Evolutionary conservation across 2,329 filamentous ascomycete genomes (phyloP).

Genomic region (Neophaeococcomyces mojaviensis): DNA sequence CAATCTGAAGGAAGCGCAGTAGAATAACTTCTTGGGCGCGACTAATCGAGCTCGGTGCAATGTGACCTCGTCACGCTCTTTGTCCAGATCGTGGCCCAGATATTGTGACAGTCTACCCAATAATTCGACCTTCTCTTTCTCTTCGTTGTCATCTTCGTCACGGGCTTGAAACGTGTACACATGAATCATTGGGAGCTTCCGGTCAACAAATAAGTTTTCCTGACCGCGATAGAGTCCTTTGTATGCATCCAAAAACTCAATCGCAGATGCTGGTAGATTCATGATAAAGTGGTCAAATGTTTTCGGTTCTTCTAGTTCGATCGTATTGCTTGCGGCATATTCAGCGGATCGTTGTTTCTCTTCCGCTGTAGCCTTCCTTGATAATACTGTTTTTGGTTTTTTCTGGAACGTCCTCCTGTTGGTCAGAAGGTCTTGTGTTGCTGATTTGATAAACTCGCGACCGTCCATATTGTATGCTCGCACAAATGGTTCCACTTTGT

Average conservation of each 20-base stretch:
- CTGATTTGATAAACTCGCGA: conserved; percentile 65
- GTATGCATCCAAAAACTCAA: conserved; percentile 72
- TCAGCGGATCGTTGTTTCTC: conserved; percentile 26
- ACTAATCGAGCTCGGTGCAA: conserved; percentile 71
- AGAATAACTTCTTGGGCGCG: conserved; percentile 91
- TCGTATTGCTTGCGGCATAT: neutral
- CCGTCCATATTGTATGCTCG: conserved; percentile 76
- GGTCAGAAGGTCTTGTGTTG: conserved; percentile 50
- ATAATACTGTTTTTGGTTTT: conserved; percentile 35
- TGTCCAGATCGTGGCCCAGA: conserved; percentile 47
- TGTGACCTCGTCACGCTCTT: conserved; percentile 36
- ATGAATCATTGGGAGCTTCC: conserved; percentile 71
- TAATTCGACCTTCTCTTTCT: conserved; percentile 52
- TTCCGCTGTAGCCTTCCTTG: conserved; percentile 19
- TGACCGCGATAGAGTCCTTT: conserved; percentile 71
- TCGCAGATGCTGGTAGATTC: conserved; percentile 88
- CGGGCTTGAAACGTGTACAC: conserved; percentile 86
- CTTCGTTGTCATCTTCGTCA: conserved; percentile 53
- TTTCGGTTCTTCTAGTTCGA: conserved; percentile 51
- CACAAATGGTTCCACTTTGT: conserved; percentile 74
- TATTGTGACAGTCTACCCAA: conserved; percentile 58
- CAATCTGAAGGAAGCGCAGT: conserved; percentile 84
- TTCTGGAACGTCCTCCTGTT: conserved; percentile 48
- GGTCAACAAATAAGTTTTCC: conserved; percentile 55
- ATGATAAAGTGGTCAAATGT: conserved; percentile 93